Conservation (phyloP, 73 alveolate genomes). For the Symbiodinium pilosum region DNA sequence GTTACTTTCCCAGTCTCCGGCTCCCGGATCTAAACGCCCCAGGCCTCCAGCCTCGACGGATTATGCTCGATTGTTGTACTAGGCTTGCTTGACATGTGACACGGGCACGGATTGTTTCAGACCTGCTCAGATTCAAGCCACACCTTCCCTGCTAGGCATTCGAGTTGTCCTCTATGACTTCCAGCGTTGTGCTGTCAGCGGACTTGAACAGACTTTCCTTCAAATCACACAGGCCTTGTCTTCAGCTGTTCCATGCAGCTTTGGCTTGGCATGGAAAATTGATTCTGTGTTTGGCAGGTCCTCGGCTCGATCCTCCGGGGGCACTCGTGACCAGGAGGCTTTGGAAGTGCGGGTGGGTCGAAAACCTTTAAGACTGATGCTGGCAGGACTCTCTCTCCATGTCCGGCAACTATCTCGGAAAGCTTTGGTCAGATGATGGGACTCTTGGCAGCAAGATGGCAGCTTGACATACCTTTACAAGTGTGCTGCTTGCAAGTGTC, state of each 20-base stretch:
- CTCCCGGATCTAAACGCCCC: neutral
- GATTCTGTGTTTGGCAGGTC: neutral
- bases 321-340: slow-evolving; percentile 3
- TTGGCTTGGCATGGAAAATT: neutral
- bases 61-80: no score
- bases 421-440: slow-evolving; percentile 15
- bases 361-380: no score
- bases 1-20: neutral
- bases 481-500: neutral
- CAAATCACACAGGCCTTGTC: neutral
- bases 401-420: neutral
- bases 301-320: neutral
- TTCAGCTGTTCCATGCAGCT: neutral
- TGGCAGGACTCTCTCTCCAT: neutral
- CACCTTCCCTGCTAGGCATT: no score
- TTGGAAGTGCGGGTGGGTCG: neutral
- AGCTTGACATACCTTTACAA: neutral
- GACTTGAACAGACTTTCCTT: neutral
- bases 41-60: neutral
- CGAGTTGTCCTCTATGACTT: neutral
- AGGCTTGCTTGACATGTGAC: no score
- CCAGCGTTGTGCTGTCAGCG: neutral
- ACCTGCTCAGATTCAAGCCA: no score
- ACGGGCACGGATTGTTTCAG: no score
- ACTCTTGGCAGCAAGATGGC: neutral